Evolutionary conservation across 2,329 filamentous ascomycete genomes (phyloP).

Genomic region (Epichloe sylvatica): DNA sequence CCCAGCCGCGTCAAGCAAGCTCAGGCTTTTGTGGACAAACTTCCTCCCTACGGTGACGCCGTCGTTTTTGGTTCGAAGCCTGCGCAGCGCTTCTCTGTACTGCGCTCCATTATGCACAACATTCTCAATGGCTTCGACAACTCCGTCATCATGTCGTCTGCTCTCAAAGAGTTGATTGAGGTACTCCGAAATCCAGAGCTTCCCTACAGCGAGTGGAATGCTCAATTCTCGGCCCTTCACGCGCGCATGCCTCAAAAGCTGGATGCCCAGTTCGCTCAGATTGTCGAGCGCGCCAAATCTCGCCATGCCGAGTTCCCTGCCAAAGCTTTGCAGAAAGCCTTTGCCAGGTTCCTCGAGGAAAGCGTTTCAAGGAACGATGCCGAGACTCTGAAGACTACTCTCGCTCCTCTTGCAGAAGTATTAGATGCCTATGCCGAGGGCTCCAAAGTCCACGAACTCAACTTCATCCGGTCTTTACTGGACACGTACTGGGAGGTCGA

Average conservation of each 20-base stretch:
- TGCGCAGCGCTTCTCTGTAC: conserved; percentile 68
- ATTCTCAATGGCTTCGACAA: conserved; percentile 94
- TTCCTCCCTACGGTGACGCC: conserved; percentile 74
- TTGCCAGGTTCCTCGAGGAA: conserved; percentile 80
- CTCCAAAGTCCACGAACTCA: conserved; percentile 79
- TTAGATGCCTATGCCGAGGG: conserved; percentile 74
- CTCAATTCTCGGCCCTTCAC: conserved; percentile 92
- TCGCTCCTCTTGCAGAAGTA: conserved; percentile 64
- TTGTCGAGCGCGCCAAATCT: conserved; percentile 69
- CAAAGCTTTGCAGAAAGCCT: conserved; percentile 70
- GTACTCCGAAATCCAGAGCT: conserved; percentile 82
- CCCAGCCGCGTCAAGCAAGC: conserved; percentile 94
- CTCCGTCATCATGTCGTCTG: conserved; percentile 83
- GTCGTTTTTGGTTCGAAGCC: conserved; percentile 84
- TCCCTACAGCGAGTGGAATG: conserved; percentile 91
- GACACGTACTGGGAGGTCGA: conserved; percentile 74
- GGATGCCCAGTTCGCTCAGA: conserved; percentile 65
- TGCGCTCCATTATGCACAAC: conserved; percentile 66
- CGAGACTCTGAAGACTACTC: conserved; percentile 54
- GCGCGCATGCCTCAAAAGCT: conserved; percentile 94
- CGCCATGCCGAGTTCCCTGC: conserved; percentile 82
- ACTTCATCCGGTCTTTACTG: conserved; percentile 65
- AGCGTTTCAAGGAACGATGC: conserved; percentile 61
- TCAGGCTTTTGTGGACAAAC: conserved; percentile 79
- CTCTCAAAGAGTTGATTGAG: conserved; percentile 76